Conservation (phyloP, 208 protist genomes). For the Crithidia bombi region DNA sequence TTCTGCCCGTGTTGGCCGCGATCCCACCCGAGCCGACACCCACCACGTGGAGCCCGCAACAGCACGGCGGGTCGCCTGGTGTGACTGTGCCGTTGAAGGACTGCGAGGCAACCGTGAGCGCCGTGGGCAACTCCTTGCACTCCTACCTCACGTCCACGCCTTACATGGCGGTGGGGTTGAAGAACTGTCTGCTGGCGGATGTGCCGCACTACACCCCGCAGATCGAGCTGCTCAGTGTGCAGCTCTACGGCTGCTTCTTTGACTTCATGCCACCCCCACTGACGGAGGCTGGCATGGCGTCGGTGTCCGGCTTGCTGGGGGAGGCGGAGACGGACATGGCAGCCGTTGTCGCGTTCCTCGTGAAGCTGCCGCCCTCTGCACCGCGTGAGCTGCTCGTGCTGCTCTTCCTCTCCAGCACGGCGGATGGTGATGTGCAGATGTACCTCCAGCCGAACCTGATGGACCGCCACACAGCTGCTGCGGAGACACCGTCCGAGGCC, state of each 20-base stretch:
- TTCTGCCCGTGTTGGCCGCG: constrained; percentile 60
- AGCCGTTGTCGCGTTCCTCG: constrained; percentile 38
- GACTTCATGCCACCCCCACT: constrained; percentile 52
- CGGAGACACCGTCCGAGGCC: constrained; percentile 33
- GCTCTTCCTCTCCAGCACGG: constrained; percentile 43
- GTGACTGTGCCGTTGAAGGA: constrained; percentile 42
- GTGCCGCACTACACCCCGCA: constrained; percentile 22
- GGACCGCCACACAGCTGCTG: constrained; percentile 12
- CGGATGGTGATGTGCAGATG: constrained; percentile 31
- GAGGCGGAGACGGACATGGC: constrained; percentile 40
- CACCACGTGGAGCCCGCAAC: constrained; percentile 49
- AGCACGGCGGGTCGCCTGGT: constrained; percentile 57
- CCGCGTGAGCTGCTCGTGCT: constrained; percentile 48
- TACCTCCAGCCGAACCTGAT: constrained; percentile 47
- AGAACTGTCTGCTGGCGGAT: constrained; percentile 50
- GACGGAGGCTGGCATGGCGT: constrained; percentile 42
- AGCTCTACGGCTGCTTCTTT: constrained; percentile 54
- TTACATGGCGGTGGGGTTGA: constrained; percentile 44
- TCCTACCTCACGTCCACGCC: constrained; percentile 42
- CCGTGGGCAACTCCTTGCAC: constrained; percentile 42
- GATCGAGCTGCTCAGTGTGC: constrained; percentile 39
- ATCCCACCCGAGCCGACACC: constrained; percentile 50
- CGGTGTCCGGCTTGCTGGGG: constrained; percentile 48
- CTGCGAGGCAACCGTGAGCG: constrained; percentile 33
- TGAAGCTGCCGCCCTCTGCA: constrained; percentile 22